Evolutionary conservation across 2,329 filamentous ascomycete species (phyloP), one percentile per base, ranked within the genome.

Genomic region (Dactylellina cionopaga): DNA sequence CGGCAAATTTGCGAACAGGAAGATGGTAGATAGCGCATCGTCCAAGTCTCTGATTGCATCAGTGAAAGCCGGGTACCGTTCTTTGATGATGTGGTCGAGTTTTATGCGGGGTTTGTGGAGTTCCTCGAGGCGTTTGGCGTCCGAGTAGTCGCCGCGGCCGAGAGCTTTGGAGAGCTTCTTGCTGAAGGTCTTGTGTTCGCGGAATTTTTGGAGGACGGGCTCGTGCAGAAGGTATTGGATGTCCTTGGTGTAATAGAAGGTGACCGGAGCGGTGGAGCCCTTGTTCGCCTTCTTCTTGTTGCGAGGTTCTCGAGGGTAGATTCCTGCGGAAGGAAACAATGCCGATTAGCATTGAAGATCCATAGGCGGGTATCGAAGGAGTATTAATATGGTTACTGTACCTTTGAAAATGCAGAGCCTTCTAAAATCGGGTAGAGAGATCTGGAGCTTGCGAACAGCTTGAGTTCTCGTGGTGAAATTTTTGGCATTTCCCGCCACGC

Each of bases 341-440:
- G n/a, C 1, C 1, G n/a, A n/a, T 46, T 9, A 66, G 5, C n/a
- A n/a, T n/a, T n/a, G n/a, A n/a, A n/a, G n/a, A n/a, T n/a, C n/a
- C n/a, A n/a, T n/a, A n/a, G n/a, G n/a, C n/a, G n/a, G n/a, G n/a
- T n/a, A n/a, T n/a, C n/a, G n/a, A n/a, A n/a, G n/a, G n/a, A n/a
- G n/a, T n/a, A n/a, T n/a, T n/a, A n/a, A n/a, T n/a, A n/a, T n/a
- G n/a, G n/a, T n/a, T n/a, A n/a, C n/a, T 7, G 11, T 79, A 85
- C 86, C 95, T 85, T 98, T 98, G 90, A 96, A 99, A 81, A 99
- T 99, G 84, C 95, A 99, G 80, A 99, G 86, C 83, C 96, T 90
- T 83, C 95, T 90, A 83, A 99, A 99, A 83, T 99, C 95, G 76
- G 93, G 92, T 64, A 99, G 88, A 79, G 91, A 96, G 82, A 99